Evolutionary conservation across 345 rosid genomes (phyloP).

Genomic region (Gossypium turneri): DNA sequence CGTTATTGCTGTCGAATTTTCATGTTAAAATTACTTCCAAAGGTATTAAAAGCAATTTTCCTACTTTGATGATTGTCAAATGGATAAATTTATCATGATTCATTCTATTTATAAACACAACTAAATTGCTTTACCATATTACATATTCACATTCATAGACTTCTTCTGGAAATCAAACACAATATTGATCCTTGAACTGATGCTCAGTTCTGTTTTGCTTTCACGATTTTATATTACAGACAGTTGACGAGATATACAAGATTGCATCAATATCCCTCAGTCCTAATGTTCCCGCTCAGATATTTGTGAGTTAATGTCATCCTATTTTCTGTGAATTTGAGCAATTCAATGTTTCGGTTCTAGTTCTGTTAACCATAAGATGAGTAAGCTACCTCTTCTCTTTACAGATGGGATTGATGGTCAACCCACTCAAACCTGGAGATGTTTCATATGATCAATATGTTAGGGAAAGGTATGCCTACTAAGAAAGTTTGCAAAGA

Average conservation of each 20-base stretch:
- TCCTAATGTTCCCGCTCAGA: conserved; percentile 96
- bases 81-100: not conserved
- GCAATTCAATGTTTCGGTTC: conserved; percentile 4
- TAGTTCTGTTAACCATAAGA: not conserved
- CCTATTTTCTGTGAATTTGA: conserved; percentile 10
- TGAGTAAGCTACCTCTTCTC: conserved; percentile 8
- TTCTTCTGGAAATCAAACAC: conserved; percentile 2
- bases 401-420: conserved; percentile 94
- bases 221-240: conserved; percentile 42
- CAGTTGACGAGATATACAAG: conserved; percentile 95
- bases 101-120: not conserved
- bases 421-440: conserved; percentile 89
- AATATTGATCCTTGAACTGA: conserved; percentile 11
- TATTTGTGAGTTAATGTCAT: conserved; percentile 66
- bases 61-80: not conserved
- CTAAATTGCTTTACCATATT: not conserved
- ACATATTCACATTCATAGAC: not conserved
- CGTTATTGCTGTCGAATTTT: not conserved
- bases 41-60: not conserved
- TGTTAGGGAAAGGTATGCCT: conserved; percentile 71
- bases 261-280: conserved; percentile 87
- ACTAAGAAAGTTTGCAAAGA: conserved; percentile 4
- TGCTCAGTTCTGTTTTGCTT: conserved; percentile 9
- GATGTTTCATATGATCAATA: conserved; percentile 85
- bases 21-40: not conserved